Evolutionary conservation across 2,329 filamentous ascomycete genomes (phyloP), one percentile per base, ranked within the genome.

Genomic region (Thermochaetoides dissita): DNA sequence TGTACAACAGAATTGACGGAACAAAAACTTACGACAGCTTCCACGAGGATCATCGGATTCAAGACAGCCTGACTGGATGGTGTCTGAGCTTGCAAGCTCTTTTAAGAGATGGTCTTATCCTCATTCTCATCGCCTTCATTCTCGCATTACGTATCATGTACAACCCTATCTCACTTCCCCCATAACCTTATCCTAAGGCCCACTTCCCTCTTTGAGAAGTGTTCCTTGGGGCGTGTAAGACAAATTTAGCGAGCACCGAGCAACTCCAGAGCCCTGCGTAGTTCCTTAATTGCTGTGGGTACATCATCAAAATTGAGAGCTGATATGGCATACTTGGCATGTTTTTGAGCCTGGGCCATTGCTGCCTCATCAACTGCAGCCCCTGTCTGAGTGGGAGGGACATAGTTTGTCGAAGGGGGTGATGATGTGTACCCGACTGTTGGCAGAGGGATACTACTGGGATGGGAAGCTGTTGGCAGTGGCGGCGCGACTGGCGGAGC

Each of bases 231-330:
- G 17, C 17, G 17, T 5, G 17, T 3, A 24, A 3, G 17, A 24
- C 17, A 24, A 24, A 24, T 24, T 41, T 49, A 54, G 32, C 45
- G 47, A 9, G 77, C 81, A 2, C 85, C 85, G 38, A 95, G 63
- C 11, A 69, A 64, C 43, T 73, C 67, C 48, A 98, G 63, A 3
- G 91, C 91, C 45, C 75, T 77, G 40, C 76, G 75, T 47, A 98
- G 60, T 57, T 98, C 88, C 55, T 80, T 79, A 5, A 96, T 79
- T 0, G 91, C 91, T 0, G 91, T 98, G 1, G 80, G 71, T 2
- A 94, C 83, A 58, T 98, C 91, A 52, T 98, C 91, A 61, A 98
- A 98, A 54, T 95, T 94, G 38, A 98, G 65, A 0, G 91, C 91
- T 8, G 88, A 95, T 35, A 96, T 94, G 0, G 91, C 91, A 85